Evolutionary conservation across 768 basidiomycete genomes (phyloP).

Genomic region (Lepiota brunneoincarnata): DNA sequence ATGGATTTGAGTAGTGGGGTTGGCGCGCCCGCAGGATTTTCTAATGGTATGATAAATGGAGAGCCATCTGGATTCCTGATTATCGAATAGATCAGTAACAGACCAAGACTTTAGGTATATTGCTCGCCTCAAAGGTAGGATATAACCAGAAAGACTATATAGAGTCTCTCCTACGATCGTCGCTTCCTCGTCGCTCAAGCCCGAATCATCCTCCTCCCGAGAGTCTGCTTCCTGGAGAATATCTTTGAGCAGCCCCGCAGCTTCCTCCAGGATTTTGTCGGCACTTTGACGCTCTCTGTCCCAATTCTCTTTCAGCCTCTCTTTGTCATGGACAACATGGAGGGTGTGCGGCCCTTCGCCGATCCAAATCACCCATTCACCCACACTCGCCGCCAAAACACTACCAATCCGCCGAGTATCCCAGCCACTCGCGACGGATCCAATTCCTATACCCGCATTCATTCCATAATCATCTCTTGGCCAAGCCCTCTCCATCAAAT

Average conservation of each 20-base stretch:
- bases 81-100: background rate
- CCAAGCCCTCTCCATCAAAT: conserved; percentile 73
- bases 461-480: conserved; percentile 53
- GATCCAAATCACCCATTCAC: conserved; percentile 53
- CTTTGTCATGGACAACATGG: conserved; percentile 17
- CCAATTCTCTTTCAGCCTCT: conserved; percentile 14
- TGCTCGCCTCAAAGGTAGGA: conserved; percentile 57
- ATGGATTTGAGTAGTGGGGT: conserved; percentile 63
- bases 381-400: conserved; percentile 50
- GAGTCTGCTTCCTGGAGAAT: conserved; percentile 72
- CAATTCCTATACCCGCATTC: conserved; percentile 18
- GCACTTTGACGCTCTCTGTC: conserved; percentile 25
- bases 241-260: conserved; percentile 67
- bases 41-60: conserved; percentile 45
- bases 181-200: conserved; percentile 68
- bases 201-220: conserved; percentile 48
- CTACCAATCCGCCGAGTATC: conserved; percentile 59
- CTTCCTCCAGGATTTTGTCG: conserved; percentile 66
- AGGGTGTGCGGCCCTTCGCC: conserved; percentile 22
- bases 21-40: conserved; percentile 51
- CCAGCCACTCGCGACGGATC: conserved; percentile 49
- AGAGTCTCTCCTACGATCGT: conserved; percentile 61
- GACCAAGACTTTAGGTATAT: background rate
- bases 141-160: conserved; percentile 53
- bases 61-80: conserved; percentile 29